Conservation (phyloP, 2,329 filamentous ascomycete genomes). For the Penicillium sp. region DNA sequence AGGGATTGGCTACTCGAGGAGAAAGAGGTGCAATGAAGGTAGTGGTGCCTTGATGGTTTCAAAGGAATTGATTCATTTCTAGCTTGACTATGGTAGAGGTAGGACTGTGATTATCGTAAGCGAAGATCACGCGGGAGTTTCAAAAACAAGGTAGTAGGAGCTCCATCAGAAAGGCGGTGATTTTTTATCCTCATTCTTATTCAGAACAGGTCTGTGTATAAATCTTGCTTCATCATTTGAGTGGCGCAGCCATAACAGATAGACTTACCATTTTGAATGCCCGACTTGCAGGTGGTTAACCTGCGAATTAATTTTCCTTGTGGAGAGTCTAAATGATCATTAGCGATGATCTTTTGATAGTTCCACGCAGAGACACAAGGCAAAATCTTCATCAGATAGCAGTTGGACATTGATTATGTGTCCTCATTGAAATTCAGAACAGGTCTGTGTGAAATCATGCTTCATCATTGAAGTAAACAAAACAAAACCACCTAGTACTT, state of each 20-base stretch:
- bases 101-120: constrained; percentile 1
- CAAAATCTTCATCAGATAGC: constrained; percentile 48
- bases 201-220: constrained; percentile 67
- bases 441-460: constrained; percentile 57
- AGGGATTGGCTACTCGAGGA: neutral
- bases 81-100: neutral
- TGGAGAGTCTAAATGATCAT: constrained; percentile 5
- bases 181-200: constrained; percentile 39
- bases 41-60: neutral
- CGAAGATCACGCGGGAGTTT: neutral
- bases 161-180: constrained; percentile 1
- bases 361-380: constrained; percentile 14
- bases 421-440: constrained; percentile 68
- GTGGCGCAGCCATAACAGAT: constrained; percentile 1
- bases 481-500: constrained; percentile 3
- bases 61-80: neutral
- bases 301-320: neutral
- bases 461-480: constrained; percentile 52
- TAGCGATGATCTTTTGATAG: constrained; percentile 16
- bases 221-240: constrained; percentile 59
- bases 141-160: neutral
- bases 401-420: constrained; percentile 45
- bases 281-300: neutral
- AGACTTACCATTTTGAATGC: constrained; percentile 11
- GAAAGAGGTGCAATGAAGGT: neutral